These are phyloP conservation scores for Carex scoparia DNA, from an alignment of 176 grass and related monocot genomes.

Conservation along the genomic window DNA sequence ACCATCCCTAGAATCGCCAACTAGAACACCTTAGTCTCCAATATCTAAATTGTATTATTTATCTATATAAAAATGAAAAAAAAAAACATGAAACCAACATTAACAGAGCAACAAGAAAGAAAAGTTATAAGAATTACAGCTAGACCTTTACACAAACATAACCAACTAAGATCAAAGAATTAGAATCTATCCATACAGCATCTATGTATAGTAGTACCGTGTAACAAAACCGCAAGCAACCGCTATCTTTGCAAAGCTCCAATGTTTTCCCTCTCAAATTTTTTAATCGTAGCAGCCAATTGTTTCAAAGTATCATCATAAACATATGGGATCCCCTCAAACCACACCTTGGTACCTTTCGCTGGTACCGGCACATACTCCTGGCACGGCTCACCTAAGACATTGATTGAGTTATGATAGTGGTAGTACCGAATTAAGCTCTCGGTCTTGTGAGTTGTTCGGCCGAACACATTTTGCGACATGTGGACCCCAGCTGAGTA, in stretches of 20 bases:
- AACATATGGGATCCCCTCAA: constrained; percentile 55
- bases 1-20: neutral
- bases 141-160: constrained; percentile 46
- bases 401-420: constrained; percentile 80
- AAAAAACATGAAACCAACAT: neutral
- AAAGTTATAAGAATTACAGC: constrained; percentile 18
- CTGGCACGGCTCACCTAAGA: constrained; percentile 65
- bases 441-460: constrained; percentile 67
- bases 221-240: neutral
- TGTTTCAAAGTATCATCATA: constrained; percentile 67
- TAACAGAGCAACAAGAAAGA: neutral
- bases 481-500: constrained; percentile 79
- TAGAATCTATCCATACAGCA: constrained; percentile 28
- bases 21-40: neutral
- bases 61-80: neutral
- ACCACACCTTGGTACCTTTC: constrained; percentile 37
- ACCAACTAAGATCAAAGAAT: constrained; percentile 16
- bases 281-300: constrained; percentile 31
- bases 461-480: constrained; percentile 64
- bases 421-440: constrained; percentile 83
- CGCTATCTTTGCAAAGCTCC: constrained; percentile 34
- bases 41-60: neutral
- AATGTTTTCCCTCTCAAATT: constrained; percentile 54
- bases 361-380: constrained; percentile 40
- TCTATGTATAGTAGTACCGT: constrained; percentile 33